These are phyloP conservation scores for Tuber melanosporum DNA, from an alignment of 495 filamentous ascomycete species.

Conservation along the genomic window DNA sequence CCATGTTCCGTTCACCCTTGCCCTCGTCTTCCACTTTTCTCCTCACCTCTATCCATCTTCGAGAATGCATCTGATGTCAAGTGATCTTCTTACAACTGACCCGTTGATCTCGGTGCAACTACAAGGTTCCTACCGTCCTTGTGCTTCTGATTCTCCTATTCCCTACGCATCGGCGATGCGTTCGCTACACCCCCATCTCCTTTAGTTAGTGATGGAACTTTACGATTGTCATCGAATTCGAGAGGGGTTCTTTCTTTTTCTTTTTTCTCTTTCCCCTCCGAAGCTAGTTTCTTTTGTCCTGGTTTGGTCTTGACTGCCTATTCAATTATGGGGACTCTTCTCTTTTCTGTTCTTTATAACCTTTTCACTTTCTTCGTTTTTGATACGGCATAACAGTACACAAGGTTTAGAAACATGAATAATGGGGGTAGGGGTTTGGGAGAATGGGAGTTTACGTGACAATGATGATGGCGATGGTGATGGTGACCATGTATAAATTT, in stretches of 20 bases:
- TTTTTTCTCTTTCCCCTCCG: not conserved
- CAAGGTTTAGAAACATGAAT: not conserved
- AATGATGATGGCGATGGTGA: not conserved
- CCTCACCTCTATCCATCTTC: constrained; percentile 10
- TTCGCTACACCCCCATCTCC: not conserved
- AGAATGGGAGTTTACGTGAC: constrained; percentile 2
- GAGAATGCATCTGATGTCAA: constrained; percentile 3
- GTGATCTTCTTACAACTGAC: not conserved
- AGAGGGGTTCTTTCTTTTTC: not conserved
- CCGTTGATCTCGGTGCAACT: not conserved
- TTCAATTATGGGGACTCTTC: not conserved
- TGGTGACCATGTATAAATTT: not conserved
- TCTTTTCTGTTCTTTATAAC: not conserved
- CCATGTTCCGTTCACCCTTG: constrained; percentile 9
- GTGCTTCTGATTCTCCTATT: not conserved
- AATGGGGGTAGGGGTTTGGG: not conserved
- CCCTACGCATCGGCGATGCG: not conserved
- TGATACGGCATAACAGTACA: not conserved
- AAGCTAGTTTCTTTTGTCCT: not conserved
- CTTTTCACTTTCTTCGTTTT: not conserved
- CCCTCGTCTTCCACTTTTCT: constrained; percentile 14
- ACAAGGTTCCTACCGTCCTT: not conserved
- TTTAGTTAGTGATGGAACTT: not conserved
- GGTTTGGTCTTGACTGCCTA: not conserved
- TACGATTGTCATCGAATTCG: not conserved